Percentiles rank a stretch among this genome's conserved stretches.
phyloP scores from a whole-genome alignment of 495 filamentous ascomycete species.

The Thermothielavioides terrestris region DNA sequence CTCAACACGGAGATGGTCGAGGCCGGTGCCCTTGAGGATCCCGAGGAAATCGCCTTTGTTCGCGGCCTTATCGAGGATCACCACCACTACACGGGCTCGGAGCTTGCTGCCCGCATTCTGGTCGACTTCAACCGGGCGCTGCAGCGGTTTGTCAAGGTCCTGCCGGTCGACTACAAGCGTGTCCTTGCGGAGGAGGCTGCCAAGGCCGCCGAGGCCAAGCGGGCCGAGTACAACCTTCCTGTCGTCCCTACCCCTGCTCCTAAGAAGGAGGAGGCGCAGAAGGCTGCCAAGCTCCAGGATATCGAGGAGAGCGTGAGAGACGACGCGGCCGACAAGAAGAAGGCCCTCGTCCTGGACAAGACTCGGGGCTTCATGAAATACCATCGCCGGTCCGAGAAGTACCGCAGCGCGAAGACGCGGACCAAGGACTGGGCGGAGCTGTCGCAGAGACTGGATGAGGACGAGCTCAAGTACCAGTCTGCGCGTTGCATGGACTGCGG shows the following conservation, averaged over 20 bases:
- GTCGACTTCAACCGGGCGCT: conserved; percentile 96
- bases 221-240: conserved; percentile 74
- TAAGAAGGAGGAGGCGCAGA: conserved; percentile 52
- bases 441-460: conserved; percentile 79
- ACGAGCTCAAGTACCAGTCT: conserved; percentile 97
- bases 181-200: conserved; percentile 78
- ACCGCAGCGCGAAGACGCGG: conserved; percentile 76
- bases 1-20: conserved; percentile 99
- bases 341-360: conserved; percentile 92
- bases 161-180: conserved; percentile 97
- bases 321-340: conserved; percentile 84
- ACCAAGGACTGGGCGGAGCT: conserved; percentile 95
- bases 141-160: conserved; percentile 84
- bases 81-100: conserved; percentile 97
- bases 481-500: conserved; percentile 99
- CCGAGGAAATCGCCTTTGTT: conserved; percentile 85
- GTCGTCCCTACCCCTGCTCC: conserved; percentile 52
- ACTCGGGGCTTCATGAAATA: conserved; percentile 99
- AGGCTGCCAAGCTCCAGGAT: conserved; percentile 79
- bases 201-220: conserved; percentile 76
- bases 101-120: conserved; percentile 88
- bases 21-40: conserved; percentile 77
- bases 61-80: conserved; percentile 95
- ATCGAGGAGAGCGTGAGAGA: conserved; percentile 93
- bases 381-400: conserved; percentile 87